phyloP scores from a whole-genome alignment of 345 rosid genomes.

The Salix udensis region DNA sequence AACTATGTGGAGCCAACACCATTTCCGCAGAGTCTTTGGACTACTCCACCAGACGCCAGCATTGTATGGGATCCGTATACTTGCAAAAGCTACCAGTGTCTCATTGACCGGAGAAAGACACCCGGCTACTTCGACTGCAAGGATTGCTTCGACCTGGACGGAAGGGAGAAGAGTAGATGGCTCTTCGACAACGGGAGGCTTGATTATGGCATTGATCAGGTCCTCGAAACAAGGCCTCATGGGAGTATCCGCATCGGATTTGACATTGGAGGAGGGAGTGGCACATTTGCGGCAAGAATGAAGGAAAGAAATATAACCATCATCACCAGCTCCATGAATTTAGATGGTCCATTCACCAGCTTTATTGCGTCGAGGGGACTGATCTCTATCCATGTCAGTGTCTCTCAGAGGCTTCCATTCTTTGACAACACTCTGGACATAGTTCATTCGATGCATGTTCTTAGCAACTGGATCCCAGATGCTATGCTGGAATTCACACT shows the following conservation, averaged over 20 bases:
- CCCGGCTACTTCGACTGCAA: constrained; percentile 42
- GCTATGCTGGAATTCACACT: constrained; percentile 42
- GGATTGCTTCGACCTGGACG: constrained; percentile 45
- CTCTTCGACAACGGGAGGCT: constrained; percentile 33
- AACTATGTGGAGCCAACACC: constrained; percentile 37
- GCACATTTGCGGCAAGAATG: constrained; percentile 60
- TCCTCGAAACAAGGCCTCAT: constrained; percentile 19
- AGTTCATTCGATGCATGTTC: constrained; percentile 50
- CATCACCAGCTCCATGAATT: constrained; percentile 44
- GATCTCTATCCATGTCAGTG: constrained; percentile 40
- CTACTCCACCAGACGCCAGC: constrained; percentile 34
- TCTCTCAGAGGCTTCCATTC: constrained; percentile 52
- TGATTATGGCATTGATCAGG: constrained; percentile 42
- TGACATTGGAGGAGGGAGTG: constrained; percentile 46
- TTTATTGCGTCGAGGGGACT: constrained; percentile 50
- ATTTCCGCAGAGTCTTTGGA: constrained; percentile 38
- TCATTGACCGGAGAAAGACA: constrained; percentile 28
- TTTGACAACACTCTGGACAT: constrained; percentile 53
- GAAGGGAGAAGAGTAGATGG: constrained; percentile 43
- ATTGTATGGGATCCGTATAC: constrained; percentile 47
- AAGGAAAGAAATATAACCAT: constrained; percentile 48
- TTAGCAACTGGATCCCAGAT: constrained; percentile 50
- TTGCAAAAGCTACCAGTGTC: constrained; percentile 47
- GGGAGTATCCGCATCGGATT: constrained; percentile 44
- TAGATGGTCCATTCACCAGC: constrained; percentile 53